phyloP scores from a whole-genome alignment of 352 stramenopile genomes.

The Aphanomyces astaci region DNA sequence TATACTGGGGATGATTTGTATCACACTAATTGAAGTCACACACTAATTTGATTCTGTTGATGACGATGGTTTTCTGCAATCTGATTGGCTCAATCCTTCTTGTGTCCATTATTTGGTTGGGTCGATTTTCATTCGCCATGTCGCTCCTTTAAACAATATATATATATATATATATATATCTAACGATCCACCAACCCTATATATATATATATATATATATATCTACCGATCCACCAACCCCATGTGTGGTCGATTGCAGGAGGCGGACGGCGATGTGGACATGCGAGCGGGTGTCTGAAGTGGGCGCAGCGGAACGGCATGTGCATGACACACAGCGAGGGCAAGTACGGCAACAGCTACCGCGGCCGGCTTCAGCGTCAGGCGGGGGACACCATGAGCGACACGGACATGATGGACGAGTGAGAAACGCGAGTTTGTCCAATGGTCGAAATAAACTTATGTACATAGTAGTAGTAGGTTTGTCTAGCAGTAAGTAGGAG shows the following conservation, averaged over 20 bases:
- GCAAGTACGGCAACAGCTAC: conserved; percentile 22
- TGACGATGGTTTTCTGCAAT: too few species aligned
- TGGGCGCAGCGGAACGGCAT: conserved; percentile 79
- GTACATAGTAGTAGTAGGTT: neutral
- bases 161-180: too few species aligned
- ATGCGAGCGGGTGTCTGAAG: conserved; percentile 63
- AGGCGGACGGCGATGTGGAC: conserved; percentile 57
- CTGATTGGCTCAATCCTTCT: too few species aligned
- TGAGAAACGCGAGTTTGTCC: neutral
- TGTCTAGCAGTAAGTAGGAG: too few species aligned
- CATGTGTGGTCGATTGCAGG: neutral
- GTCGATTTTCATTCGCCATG: neutral
- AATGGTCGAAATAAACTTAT: neutral
- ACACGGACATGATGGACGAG: conserved; percentile 20
- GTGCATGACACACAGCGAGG: conserved; percentile 80
- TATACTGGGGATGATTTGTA: too few species aligned
- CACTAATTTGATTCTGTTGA: too few species aligned
- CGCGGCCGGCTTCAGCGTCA: conserved; percentile 3
- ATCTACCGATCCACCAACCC: too few species aligned
- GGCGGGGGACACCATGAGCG: neutral
- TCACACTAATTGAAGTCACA: too few species aligned
- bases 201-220: too few species aligned
- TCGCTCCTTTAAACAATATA: too few species aligned
- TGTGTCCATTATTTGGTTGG: too few species aligned
- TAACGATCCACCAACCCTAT: too few species aligned